Conservation (phyloP, 352 stramenopile species). For the Stephanocyclus meneghinianus region DNA sequence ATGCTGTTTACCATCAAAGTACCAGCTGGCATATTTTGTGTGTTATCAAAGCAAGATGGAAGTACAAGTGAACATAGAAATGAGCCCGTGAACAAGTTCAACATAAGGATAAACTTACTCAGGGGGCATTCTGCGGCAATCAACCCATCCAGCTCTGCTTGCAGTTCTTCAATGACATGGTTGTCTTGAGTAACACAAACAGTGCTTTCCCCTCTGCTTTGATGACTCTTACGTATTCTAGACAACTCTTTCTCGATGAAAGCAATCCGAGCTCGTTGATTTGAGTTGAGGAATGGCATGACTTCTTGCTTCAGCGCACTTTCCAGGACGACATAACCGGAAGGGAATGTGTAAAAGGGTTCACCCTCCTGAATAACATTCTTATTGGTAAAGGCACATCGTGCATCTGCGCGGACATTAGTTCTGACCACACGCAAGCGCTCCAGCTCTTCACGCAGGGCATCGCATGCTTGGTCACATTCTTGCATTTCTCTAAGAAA, state of each 20-base stretch:
- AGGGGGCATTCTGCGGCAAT: slow-evolving; percentile 82
- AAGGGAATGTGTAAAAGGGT: slow-evolving; percentile 82
- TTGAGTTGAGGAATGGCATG: slow-evolving; percentile 73
- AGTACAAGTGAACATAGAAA: no score
- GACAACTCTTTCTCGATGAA: slow-evolving; percentile 67
- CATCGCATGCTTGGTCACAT: slow-evolving; percentile 77
- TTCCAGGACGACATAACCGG: slow-evolving; percentile 75
- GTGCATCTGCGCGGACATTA: slow-evolving; percentile 66
- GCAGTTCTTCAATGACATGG: slow-evolving; percentile 57
- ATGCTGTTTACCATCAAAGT: slow-evolving; percentile 82
- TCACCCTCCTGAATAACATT: slow-evolving; percentile 61
- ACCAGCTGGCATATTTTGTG: slow-evolving; percentile 29
- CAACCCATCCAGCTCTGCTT: slow-evolving; percentile 74
- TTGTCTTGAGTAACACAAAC: slow-evolving; percentile 39
- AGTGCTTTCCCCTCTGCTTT: slow-evolving; percentile 17
- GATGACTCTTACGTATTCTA: slow-evolving; percentile 34
- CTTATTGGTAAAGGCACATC: slow-evolving; percentile 79
- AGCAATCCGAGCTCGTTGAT: slow-evolving; percentile 57
- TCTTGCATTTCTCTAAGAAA: slow-evolving; percentile 83
- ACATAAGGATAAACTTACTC: slow-evolving; percentile 17
- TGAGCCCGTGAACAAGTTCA: no score
- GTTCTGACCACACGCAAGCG: slow-evolving; percentile 62
- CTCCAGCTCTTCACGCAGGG: slow-evolving; percentile 68
- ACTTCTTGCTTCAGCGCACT: slow-evolving; percentile 73
- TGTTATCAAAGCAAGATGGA: no score